These are phyloP conservation scores for Oryza glaberrima DNA, from an alignment of 176 grass and related monocot genomes.

Conservation along the genomic window DNA sequence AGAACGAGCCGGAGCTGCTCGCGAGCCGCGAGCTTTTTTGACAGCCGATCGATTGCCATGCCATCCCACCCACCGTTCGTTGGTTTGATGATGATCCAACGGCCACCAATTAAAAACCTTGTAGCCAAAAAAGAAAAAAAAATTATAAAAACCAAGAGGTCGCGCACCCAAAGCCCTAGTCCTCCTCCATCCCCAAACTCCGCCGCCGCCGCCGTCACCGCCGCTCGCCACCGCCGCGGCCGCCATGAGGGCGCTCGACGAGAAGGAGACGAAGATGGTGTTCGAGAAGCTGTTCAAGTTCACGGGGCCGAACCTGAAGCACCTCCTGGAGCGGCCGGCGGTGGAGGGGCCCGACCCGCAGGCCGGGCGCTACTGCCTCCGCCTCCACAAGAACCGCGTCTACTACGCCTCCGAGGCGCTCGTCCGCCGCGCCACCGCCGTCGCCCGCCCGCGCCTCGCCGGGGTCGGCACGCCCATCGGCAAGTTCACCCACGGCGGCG, in stretches of 20 bases:
- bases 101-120: background rate
- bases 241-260: constrained; percentile 79
- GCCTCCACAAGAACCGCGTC: constrained; percentile 91
- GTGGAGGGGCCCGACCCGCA: constrained; percentile 63
- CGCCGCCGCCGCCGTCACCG: constrained; percentile 7
- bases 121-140: background rate
- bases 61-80: background rate
- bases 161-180: constrained; percentile 33
- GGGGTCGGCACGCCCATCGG: constrained; percentile 76
- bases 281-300: constrained; percentile 97
- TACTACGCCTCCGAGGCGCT: constrained; percentile 81
- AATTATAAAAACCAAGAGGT: background rate
- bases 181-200: background rate
- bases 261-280: constrained; percentile 82
- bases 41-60: too few relatives aligned
- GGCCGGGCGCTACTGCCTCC: constrained; percentile 75
- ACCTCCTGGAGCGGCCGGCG: constrained; percentile 72
- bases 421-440: constrained; percentile 64
- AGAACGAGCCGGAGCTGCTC: too few relatives aligned
- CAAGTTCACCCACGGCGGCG: constrained; percentile 81
- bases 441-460: constrained; percentile 64
- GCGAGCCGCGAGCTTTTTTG: too few relatives aligned
- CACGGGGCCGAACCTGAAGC: constrained; percentile 82
- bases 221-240: background rate
- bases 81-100: background rate